Evolutionary conservation across 2,329 filamentous ascomycete species (phyloP), one percentile per base, ranked within the genome.

Genomic region (Cercospora sp.): DNA sequence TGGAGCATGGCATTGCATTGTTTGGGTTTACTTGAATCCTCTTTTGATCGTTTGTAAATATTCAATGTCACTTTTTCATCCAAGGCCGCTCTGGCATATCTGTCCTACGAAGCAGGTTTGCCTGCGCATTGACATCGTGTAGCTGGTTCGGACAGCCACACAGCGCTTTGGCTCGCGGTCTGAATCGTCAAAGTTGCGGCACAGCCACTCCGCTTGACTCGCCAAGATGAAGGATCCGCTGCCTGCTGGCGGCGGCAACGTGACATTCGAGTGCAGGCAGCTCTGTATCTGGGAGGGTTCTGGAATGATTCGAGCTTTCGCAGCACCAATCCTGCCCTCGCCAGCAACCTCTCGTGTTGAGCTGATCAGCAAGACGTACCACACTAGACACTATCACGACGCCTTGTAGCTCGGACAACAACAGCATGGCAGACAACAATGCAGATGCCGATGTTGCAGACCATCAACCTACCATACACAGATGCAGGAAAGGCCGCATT

Each of bases 1-100:
- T 58, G 34, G 30, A 61, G 64, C 64, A 62, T 62, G 43, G 65
- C 65, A 66, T 58, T 53, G 65, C 65, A 49, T 49, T 28, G 60
- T 55, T 16, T 55, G 61, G 43, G 1, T 53, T 28, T 3, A 21
- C 7, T 58, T 16, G 28, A 12, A 18, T 34, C 4, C 13, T 21
- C 18, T 34, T 58, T 18, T 32, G 28, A 37, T 21, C 28, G 7
- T 21, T 13, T 58, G 49, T 53, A 53, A 2, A 24, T 53, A 53
- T 28, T 9, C 49, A 1, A 26, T 6, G 34, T 26, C 49, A 28
- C 24, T 5, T 53, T 53, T 24, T 24, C 49, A 53, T 1, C 0
- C 1, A n/a, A 4, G 49, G 49, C 21, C 49, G 2, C 49, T 53
- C 3, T 53, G 49, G 49, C 49, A 30, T 30, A 30, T 30, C 30